These are phyloP conservation scores for Pharus latifolius DNA, from an alignment of 176 grass and related monocot genomes.

Conservation along the genomic window DNA sequence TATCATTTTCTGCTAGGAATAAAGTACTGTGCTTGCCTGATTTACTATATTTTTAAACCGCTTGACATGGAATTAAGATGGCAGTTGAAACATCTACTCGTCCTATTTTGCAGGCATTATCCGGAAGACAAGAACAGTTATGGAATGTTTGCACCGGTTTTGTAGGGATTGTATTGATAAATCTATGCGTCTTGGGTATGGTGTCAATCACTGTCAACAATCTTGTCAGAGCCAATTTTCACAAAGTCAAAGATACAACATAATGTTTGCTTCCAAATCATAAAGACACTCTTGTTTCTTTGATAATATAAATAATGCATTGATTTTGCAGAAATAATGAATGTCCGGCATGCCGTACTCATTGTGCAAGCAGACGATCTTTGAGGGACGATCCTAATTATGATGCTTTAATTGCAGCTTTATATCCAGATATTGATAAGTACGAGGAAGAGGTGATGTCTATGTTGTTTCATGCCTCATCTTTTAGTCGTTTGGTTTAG, in stretches of 20 bases:
- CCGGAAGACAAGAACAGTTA: constrained; percentile 68
- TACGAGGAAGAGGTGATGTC: constrained; percentile 79
- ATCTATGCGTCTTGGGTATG: constrained; percentile 83
- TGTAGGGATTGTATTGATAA: constrained; percentile 79
- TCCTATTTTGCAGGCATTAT: constrained; percentile 48
- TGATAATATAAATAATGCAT: background rate
- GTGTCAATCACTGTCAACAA: background rate
- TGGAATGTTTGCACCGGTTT: constrained; percentile 80
- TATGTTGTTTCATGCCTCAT: background rate
- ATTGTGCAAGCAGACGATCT: constrained; percentile 85
- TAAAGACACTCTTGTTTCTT: background rate
- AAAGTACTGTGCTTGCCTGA: too few relatives aligned
- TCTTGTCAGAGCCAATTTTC: background rate
- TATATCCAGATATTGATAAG: constrained; percentile 86
- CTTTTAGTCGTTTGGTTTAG: background rate
- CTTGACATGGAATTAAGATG: background rate
- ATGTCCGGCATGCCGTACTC: constrained; percentile 77
- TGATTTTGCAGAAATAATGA: constrained; percentile 72
- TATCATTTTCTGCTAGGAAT: constrained; percentile 2
- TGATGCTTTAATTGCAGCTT: constrained; percentile 66
- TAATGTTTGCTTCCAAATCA: background rate
- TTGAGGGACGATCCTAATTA: constrained; percentile 89
- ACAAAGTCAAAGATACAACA: background rate
- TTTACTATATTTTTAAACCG: too few relatives aligned
- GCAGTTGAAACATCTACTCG: background rate